These are phyloP conservation scores for Ophiostoma novo-ulmi DNA, from an alignment of 2,329 filamentous ascomycete species.

Conservation along the genomic window DNA sequence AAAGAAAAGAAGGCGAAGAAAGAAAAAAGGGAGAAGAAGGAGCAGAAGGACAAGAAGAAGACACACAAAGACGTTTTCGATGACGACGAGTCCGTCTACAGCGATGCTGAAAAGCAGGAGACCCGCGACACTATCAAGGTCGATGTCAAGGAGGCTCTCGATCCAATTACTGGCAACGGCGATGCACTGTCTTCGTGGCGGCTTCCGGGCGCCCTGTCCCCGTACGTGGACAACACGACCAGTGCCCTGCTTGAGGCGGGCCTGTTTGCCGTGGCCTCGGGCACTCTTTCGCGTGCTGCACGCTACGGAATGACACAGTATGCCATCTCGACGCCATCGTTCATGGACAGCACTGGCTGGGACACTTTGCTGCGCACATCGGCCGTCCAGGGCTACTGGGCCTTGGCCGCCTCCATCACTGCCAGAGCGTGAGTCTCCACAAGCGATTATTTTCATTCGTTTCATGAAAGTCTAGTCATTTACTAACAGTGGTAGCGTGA, in stretches of 20 bases:
- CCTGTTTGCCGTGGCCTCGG: conserved; percentile 14
- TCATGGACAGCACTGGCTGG: conserved; percentile 10
- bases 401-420: neutral
- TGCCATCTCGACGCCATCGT: neutral
- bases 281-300: neutral
- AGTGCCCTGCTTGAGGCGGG: conserved; percentile 12
- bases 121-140: neutral
- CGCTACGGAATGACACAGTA: neutral
- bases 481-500: conserved; percentile 43
- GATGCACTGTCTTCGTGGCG: neutral
- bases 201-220: conserved; percentile 23
- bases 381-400: neutral
- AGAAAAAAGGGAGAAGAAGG: neutral
- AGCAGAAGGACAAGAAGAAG: neutral
- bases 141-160: neutral
- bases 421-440: neutral
- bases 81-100: neutral
- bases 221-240: conserved; percentile 19
- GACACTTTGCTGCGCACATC: neutral
- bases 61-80: neutral
- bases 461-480: neutral
- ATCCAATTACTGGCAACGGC: neutral
- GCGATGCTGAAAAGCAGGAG: neutral
- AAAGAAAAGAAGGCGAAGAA: conserved; percentile 26
- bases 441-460: no score